phyloP scores from a whole-genome alignment of 2,329 filamentous ascomycete genomes.

The Xylariaceae sp. region DNA sequence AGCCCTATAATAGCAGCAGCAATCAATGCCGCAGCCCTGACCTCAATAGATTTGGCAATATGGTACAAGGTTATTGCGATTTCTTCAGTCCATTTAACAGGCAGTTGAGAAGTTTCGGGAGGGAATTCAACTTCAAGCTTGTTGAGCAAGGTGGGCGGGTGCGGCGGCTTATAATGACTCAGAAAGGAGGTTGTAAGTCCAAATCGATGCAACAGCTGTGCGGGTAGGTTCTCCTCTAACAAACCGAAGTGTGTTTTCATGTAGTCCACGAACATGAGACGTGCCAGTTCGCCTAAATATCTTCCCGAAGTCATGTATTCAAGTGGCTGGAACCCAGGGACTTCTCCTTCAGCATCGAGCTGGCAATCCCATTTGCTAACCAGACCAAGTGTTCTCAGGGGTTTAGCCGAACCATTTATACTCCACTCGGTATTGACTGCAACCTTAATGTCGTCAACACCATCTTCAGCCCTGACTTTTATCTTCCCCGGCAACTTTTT shows the following conservation, averaged over 20 bases:
- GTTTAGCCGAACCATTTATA: slow-evolving; percentile 68
- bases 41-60: slow-evolving; percentile 66
- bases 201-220: slow-evolving; percentile 53
- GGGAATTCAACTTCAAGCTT: slow-evolving; percentile 54
- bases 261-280: slow-evolving; percentile 66
- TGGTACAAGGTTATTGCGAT: slow-evolving; percentile 57
- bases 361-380: slow-evolving; percentile 67
- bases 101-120: slow-evolving; percentile 39
- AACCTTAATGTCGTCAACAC: slow-evolving; percentile 55
- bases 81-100: slow-evolving; percentile 60
- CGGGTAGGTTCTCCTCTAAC: slow-evolving; percentile 47
- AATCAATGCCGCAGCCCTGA: slow-evolving; percentile 68
- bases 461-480: slow-evolving; percentile 44
- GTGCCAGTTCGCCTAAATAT: slow-evolving; percentile 72
- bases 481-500: slow-evolving; percentile 55
- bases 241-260: slow-evolving; percentile 44
- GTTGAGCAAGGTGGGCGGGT: slow-evolving; percentile 41
- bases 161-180: slow-evolving; percentile 60
- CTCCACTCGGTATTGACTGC: slow-evolving; percentile 83
- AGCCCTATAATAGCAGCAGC: slow-evolving; percentile 69
- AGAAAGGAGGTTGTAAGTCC: slow-evolving; percentile 68
- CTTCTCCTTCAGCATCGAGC: slow-evolving; percentile 63
- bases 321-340: slow-evolving; percentile 73
- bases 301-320: slow-evolving; percentile 81
- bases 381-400: slow-evolving; percentile 58